These are phyloP conservation scores for Blumeria graminis DNA, from an alignment of 2,329 filamentous ascomycete species.

Conservation along the genomic window DNA sequence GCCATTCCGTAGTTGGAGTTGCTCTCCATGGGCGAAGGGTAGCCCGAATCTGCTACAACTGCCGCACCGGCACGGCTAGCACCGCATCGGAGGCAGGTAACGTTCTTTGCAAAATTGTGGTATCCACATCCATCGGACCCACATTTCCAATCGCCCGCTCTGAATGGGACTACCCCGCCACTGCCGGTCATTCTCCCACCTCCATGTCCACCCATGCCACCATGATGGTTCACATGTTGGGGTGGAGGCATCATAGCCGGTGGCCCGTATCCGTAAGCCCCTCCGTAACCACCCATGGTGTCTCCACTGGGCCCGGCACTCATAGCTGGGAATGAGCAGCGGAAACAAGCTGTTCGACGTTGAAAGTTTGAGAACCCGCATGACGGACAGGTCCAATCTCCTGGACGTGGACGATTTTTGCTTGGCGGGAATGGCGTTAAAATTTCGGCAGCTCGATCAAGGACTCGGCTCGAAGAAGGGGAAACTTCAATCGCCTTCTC, in stretches of 20 bases:
- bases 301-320: constrained; percentile 47
- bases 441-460: constrained; percentile 88
- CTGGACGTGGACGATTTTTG: constrained; percentile 90
- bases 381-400: constrained; percentile 97
- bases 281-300: constrained; percentile 39
- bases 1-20: constrained; percentile 66
- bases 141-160: constrained; percentile 97
- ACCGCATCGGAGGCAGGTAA: constrained; percentile 88
- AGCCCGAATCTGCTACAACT: constrained; percentile 81
- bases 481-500: constrained; percentile 99
- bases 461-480: constrained; percentile 83
- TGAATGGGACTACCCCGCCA: constrained; percentile 79
- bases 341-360: constrained; percentile 92
- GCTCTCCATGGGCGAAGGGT: constrained; percentile 73
- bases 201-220: constrained; percentile 27
- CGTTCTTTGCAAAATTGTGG: constrained; percentile 99
- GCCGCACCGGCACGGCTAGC: constrained; percentile 83
- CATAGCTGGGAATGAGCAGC: constrained; percentile 95
- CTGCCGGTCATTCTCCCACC: constrained; percentile 55
- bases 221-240: constrained; percentile 44
- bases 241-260: constrained; percentile 61
- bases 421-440: constrained; percentile 92
- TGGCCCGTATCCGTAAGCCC: constrained; percentile 42
- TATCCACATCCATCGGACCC: constrained; percentile 93
- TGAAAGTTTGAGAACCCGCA: constrained; percentile 99